Conservation (phyloP, 1,284 basidiomycete species). For the Ceratobasidium sp. region DNA sequence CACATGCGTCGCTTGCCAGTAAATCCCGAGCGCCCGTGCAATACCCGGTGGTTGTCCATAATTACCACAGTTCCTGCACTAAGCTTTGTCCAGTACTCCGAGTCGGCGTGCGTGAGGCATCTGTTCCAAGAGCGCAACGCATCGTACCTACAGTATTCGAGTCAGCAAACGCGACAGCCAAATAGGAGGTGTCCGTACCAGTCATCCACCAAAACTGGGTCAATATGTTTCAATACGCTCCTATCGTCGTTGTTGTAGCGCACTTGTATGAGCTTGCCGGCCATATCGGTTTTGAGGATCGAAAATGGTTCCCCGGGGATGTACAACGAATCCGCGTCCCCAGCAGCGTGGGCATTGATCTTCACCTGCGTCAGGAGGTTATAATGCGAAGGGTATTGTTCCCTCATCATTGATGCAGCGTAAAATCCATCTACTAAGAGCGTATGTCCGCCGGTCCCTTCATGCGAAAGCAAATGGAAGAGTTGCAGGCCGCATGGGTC, state of each 20-base stretch:
- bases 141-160: conserved; percentile 71
- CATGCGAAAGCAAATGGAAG: conserved; percentile 93
- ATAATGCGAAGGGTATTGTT: conserved; percentile 81
- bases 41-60: conserved; percentile 93
- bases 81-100: conserved; percentile 93
- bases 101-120: conserved; percentile 81
- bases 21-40: conserved; percentile 94
- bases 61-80: conserved; percentile 88
- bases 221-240: conserved; percentile 77
- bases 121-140: conserved; percentile 86
- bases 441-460: conserved; percentile 87
- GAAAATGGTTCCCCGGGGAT: conserved; percentile 74
- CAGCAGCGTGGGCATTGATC: conserved; percentile 90
- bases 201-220: conserved; percentile 70
- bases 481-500: conserved; percentile 95
- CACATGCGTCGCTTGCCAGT: conserved; percentile 92
- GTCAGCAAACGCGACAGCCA: neutral
- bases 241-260: conserved; percentile 98
- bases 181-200: conserved; percentile 66
- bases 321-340: conserved; percentile 76
- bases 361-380: conserved; percentile 75
- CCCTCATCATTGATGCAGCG: conserved; percentile 83
- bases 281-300: conserved; percentile 75
- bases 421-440: conserved; percentile 97
- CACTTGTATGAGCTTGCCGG: conserved; percentile 79